These are phyloP conservation scores for Phytopythium mirpurense DNA, from an alignment of 352 stramenopile species.

Conservation along the genomic window DNA sequence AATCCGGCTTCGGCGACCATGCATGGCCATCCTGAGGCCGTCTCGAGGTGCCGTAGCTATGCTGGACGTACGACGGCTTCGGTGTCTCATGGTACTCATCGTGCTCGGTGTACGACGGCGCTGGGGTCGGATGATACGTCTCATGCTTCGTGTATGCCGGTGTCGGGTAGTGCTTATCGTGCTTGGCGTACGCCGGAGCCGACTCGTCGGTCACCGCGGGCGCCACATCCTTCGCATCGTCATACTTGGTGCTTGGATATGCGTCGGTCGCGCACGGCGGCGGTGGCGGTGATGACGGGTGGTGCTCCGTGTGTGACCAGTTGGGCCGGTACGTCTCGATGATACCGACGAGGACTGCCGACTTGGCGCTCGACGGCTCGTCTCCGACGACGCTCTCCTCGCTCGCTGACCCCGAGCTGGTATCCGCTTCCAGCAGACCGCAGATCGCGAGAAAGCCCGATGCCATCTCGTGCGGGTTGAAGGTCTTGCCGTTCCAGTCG, in stretches of 20 bases:
- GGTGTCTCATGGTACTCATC: background rate
- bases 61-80: too few relatives aligned
- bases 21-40: background rate
- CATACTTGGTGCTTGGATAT: background rate
- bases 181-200: background rate
- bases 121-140: background rate
- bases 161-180: background rate
- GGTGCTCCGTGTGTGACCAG: background rate
- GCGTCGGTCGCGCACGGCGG: background rate
- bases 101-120: background rate
- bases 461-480: slow-evolving; percentile 1
- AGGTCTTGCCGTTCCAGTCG: background rate
- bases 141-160: background rate
- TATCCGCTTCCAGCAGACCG: background rate
- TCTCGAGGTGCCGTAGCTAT: background rate
- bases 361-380: background rate
- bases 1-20: background rate
- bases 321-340: slow-evolving; percentile 1
- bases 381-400: background rate
- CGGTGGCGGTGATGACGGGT: background rate
- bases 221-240: background rate
- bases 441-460: background rate
- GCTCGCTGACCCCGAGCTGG: background rate
- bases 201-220: background rate
- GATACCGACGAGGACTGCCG: background rate